These are phyloP conservation scores for Backusella mclennaniae DNA, from an alignment of 192 early-diverging fungal species.

Conservation along the genomic window DNA sequence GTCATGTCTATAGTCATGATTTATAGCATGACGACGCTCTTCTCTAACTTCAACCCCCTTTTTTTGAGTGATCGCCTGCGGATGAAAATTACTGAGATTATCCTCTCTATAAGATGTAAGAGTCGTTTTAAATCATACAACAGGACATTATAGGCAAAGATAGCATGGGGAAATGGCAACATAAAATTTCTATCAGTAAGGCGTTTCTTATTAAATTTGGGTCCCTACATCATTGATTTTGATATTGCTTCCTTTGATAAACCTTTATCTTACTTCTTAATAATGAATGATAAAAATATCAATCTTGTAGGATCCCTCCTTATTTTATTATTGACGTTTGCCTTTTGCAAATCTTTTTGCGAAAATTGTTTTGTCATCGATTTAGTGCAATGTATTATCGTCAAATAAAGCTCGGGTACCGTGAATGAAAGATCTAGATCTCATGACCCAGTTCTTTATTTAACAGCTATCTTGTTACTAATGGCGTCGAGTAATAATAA, in stretches of 20 bases:
- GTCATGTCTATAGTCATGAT: neutral
- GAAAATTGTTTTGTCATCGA: neutral
- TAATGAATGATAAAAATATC: neutral
- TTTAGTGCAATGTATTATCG: neutral
- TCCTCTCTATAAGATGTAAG: neutral
- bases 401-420: neutral
- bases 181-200: neutral
- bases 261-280: neutral
- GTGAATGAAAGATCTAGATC: neutral
- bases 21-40: neutral
- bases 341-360: neutral
- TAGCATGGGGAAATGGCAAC: neutral
- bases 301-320: neutral
- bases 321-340: too few relatives aligned
- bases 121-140: neutral
- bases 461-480: neutral
- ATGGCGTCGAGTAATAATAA: neutral
- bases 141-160: neutral
- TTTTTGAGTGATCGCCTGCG: neutral
- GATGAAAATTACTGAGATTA: neutral
- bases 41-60: neutral
- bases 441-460: neutral
- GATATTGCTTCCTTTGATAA: neutral
- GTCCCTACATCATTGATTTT: neutral
- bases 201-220: neutral